Conservation (phyloP, 2,329 filamentous ascomycete species). For the Chrysoporthe austroafricana region DNA sequence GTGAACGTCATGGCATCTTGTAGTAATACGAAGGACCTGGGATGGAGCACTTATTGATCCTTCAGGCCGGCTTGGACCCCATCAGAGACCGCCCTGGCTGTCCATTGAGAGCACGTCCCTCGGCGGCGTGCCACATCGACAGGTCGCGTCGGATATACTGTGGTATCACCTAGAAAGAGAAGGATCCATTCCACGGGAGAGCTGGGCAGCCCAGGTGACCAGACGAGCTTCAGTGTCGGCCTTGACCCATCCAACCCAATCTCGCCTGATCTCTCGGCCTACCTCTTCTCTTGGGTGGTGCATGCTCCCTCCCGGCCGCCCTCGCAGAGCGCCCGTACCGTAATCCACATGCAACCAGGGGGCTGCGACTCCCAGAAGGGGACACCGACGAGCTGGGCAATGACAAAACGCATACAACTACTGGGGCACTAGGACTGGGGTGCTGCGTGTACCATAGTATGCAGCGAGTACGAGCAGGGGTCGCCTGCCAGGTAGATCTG, state of each 20-base stretch:
- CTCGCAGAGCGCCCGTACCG: no score
- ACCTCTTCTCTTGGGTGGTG: no score
- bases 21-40: neutral
- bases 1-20: neutral
- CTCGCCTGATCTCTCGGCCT: no score
- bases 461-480: neutral
- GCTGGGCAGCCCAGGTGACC: neutral
- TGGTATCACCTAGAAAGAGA: neutral
- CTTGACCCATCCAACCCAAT: neutral
- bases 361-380: neutral
- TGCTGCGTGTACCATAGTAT: neutral
- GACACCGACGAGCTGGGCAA: neutral
- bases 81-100: neutral
- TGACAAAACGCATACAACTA: neutral
- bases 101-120: slow-evolving; percentile 11
- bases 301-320: no score
- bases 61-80: neutral
- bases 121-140: slow-evolving; percentile 10
- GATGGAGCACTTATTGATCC: slow-evolving; percentile 1
- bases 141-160: neutral
- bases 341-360: neutral
- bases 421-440: no score
- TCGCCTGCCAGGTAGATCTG: neutral
- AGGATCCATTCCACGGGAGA: neutral
- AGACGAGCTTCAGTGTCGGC: neutral